These are phyloP conservation scores for Wickerhamiella allomyrinae DNA, from an alignment of 805 yeast genomes.

Conservation along the genomic window DNA sequence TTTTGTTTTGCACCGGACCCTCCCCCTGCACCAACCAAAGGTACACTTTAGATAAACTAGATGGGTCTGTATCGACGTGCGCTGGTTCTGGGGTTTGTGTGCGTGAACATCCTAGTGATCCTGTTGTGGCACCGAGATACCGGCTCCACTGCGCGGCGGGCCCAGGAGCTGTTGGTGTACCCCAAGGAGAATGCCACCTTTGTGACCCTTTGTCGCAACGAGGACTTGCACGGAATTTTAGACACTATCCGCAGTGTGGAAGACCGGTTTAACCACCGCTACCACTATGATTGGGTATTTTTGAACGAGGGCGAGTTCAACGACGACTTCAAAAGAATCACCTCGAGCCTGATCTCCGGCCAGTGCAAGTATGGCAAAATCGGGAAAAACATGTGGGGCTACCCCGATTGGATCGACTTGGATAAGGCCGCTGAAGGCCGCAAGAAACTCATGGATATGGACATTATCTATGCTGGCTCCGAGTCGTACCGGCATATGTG, in stretches of 20 bases:
- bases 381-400: slow-evolving; percentile 48
- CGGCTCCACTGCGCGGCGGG: not conserved
- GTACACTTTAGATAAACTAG: too few relatives aligned
- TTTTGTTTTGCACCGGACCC: too few relatives aligned
- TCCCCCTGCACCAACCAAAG: too few relatives aligned
- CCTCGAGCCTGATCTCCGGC: slow-evolving; percentile 41
- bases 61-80: not conserved
- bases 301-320: slow-evolving; percentile 52
- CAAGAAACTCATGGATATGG: slow-evolving; percentile 28
- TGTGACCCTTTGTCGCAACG: slow-evolving; percentile 53
- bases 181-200: slow-evolving; percentile 40
- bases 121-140: not conserved
- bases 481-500: slow-evolving; percentile 65
- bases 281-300: slow-evolving; percentile 64
- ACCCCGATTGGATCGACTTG: slow-evolving; percentile 50
- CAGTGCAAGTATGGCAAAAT: slow-evolving; percentile 45
- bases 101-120: not conserved
- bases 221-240: slow-evolving; percentile 43
- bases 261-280: slow-evolving; percentile 47
- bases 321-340: slow-evolving; percentile 36
- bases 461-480: slow-evolving; percentile 42
- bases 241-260: slow-evolving; percentile 49
- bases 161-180: not conserved
- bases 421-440: slow-evolving; percentile 34
- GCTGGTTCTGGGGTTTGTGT: not conserved